Conservation (phyloP, 306 rosid species). For the Acacia acuminata region DNA sequence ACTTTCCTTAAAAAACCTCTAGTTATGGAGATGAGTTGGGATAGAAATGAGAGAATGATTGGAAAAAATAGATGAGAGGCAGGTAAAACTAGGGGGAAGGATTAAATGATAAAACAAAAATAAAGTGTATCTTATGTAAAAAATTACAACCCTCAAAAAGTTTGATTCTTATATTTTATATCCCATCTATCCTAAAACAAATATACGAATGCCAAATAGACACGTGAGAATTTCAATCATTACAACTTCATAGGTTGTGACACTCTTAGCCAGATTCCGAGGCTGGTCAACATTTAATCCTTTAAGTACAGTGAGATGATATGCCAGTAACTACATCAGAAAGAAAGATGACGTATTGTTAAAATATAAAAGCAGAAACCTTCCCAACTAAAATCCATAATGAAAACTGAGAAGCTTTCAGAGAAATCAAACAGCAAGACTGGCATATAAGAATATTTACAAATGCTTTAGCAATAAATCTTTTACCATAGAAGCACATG, state of each 20-base stretch:
- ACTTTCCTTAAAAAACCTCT: too few relatives aligned
- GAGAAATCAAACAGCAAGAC: constrained; percentile 25
- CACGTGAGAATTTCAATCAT: neutral
- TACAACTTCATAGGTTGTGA: constrained; percentile 64
- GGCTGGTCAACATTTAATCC: constrained; percentile 98
- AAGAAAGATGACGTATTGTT: constrained; percentile 19
- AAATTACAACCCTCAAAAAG: too few relatives aligned
- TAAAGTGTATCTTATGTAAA: too few relatives aligned
- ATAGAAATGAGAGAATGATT: too few relatives aligned
- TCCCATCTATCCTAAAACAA: neutral
- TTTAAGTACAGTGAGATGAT: constrained; percentile 93
- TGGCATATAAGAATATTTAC: constrained; percentile 13
- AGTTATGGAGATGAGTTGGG: too few relatives aligned
- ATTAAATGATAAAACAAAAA: too few relatives aligned
- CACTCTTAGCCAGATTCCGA: constrained; percentile 98
- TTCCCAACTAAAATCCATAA: constrained; percentile 4
- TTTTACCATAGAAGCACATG: neutral
- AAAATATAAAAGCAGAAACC: constrained; percentile 2
- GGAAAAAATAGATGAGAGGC: too few relatives aligned
- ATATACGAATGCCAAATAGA: neutral
- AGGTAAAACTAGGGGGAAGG: too few relatives aligned
- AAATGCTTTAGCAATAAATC: neutral
- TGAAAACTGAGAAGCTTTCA: constrained; percentile 15
- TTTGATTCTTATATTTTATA: too few relatives aligned
- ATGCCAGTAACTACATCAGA: constrained; percentile 82